phyloP scores from a whole-genome alignment of 257 asterid genomes.

The Handroanthus guayacan region DNA sequence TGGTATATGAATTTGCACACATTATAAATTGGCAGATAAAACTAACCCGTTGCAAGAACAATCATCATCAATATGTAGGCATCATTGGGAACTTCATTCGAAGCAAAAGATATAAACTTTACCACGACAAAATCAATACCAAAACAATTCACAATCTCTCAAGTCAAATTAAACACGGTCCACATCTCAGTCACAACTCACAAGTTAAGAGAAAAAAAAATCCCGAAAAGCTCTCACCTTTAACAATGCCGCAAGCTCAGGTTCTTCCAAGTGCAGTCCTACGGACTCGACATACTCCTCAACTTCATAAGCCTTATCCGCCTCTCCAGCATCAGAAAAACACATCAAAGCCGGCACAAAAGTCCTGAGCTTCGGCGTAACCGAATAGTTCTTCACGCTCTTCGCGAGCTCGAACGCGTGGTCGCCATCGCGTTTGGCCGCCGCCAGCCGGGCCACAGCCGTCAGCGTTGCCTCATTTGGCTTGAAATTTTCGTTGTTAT shows the following conservation, averaged over 20 bases:
- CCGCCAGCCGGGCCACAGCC: conserved; percentile 80
- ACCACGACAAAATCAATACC: background rate
- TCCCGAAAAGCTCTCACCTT: conserved; percentile 51
- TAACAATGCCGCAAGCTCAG: conserved; percentile 80
- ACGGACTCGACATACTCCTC: conserved; percentile 64
- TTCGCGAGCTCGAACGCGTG: conserved; percentile 81
- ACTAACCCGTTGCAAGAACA: background rate
- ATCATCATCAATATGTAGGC: background rate
- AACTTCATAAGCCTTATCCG: conserved; percentile 80
- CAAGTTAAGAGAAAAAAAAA: background rate
- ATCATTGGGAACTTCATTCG: background rate
- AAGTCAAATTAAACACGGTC: background rate
- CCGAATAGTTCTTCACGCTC: conserved; percentile 51
- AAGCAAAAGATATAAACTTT: background rate
- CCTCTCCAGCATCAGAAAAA: conserved; percentile 60
- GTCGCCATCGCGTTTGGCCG: conserved; percentile 83
- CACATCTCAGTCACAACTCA: conserved; percentile 13
- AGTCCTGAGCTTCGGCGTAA: conserved; percentile 77
- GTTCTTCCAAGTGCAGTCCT: conserved; percentile 80
- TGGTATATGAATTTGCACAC: conserved; percentile 3
- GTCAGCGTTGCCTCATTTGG: conserved; percentile 89
- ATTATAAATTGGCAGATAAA: background rate
- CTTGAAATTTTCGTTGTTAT: conserved; percentile 45
- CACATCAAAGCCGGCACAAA: conserved; percentile 78
- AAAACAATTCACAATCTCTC: conserved; percentile 18